Conservation (phyloP, 257 asterid genomes). For the Primulina tabacum region DNA sequence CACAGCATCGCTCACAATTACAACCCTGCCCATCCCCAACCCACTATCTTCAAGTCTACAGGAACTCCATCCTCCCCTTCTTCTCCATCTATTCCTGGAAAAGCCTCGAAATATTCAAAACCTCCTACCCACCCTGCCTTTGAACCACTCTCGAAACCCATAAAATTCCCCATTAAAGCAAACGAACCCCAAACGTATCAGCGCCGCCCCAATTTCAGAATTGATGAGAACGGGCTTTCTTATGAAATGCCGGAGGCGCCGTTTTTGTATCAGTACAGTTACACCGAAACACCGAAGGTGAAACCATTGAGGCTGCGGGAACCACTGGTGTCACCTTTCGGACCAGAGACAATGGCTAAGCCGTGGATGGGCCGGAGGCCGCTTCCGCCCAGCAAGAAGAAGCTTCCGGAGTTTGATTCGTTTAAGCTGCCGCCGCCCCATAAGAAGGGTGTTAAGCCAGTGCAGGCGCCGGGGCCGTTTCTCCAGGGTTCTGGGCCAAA, state of each 20-base stretch:
- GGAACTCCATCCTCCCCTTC: constrained; percentile 95
- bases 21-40: constrained; percentile 83
- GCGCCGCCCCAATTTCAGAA: constrained; percentile 39
- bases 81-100: constrained; percentile 76
- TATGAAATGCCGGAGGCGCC: constrained; percentile 83
- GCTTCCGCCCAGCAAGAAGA: constrained; percentile 70
- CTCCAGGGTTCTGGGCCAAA: constrained; percentile 79
- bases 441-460: constrained; percentile 92
- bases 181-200: constrained; percentile 16
- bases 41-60: constrained; percentile 55
- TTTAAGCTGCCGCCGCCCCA: constrained; percentile 76
- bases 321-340: constrained; percentile 85
- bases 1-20: constrained; percentile 54
- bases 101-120: constrained; percentile 74
- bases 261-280: constrained; percentile 85
- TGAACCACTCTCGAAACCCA: constrained; percentile 33
- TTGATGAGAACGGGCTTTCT: constrained; percentile 68
- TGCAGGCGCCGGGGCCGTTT: constrained; percentile 93
- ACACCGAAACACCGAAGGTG: constrained; percentile 87
- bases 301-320: constrained; percentile 78
- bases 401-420: constrained; percentile 80
- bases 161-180: constrained; percentile 30
- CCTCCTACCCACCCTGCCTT: constrained; percentile 60
- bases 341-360: constrained; percentile 67
- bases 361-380: constrained; percentile 95